Percentiles rank a stretch among this genome's conserved stretches.
Conservation (phyloP, 805 yeast species). For the Nakazawaea pomicola region DNA sequence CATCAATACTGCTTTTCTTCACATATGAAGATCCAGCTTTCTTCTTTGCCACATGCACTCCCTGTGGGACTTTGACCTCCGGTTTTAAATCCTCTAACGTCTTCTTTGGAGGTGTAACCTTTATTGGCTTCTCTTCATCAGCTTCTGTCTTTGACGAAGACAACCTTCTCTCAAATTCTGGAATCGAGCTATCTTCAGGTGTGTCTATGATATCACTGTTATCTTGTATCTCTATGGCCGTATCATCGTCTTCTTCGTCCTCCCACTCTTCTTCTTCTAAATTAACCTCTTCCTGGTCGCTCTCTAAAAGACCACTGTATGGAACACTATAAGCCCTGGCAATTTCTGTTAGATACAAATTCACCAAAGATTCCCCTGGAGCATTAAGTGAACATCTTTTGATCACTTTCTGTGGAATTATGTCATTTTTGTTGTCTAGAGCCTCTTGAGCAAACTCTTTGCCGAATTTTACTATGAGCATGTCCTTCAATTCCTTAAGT, state of each 20-base stretch:
- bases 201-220: constrained; percentile 18
- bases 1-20: constrained; percentile 23
- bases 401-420: constrained; percentile 65
- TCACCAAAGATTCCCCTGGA: constrained; percentile 61
- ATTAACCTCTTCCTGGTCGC: constrained; percentile 18
- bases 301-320: constrained; percentile 48
- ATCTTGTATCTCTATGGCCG: constrained; percentile 16
- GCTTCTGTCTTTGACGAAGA: constrained; percentile 19
- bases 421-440: constrained; percentile 40
- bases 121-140: constrained; percentile 31
- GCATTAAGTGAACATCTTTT: constrained; percentile 61
- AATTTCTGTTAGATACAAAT: constrained; percentile 69
- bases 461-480: constrained; percentile 61
- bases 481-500: constrained; percentile 52
- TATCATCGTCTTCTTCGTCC: constrained; percentile 25
- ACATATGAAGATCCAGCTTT: constrained; percentile 12
- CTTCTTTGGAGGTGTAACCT: constrained; percentile 36
- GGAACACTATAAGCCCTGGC: constrained; percentile 77
- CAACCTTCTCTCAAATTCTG: constrained; percentile 19
- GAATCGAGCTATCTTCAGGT: constrained; percentile 15
- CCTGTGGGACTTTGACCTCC: constrained; percentile 34
- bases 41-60: constrained; percentile 28
- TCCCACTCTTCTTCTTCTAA: constrained; percentile 22
- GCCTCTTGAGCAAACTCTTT: constrained; percentile 58
- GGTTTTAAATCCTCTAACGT: constrained; percentile 35